Evolutionary conservation across 306 rosid genomes (phyloP).

Genomic region (Mucuna pruriens): DNA sequence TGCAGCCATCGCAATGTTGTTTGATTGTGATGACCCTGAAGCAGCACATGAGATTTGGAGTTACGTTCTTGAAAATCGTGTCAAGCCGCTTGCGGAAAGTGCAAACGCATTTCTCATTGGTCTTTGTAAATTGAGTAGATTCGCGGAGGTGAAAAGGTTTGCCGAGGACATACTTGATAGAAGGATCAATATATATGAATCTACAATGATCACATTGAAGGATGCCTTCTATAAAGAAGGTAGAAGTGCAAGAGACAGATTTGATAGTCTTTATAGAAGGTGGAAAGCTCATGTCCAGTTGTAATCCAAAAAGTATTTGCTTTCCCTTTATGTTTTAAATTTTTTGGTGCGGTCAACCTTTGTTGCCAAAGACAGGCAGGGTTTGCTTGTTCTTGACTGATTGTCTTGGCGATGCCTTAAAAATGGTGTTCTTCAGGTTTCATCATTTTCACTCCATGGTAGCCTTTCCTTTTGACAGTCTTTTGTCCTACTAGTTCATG

Average conservation of each 20-base stretch:
- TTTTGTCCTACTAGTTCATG: slow-evolving; percentile 24
- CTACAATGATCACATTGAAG: slow-evolving; percentile 63
- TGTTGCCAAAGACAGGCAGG: neutral
- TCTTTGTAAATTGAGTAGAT: slow-evolving; percentile 56
- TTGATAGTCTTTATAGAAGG: slow-evolving; percentile 58
- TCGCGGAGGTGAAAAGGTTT: slow-evolving; percentile 55
- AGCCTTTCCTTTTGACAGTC: slow-evolving; percentile 9
- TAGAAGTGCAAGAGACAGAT: slow-evolving; percentile 61
- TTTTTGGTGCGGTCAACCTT: neutral
- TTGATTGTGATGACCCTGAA: slow-evolving; percentile 70
- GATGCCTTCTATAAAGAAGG: slow-evolving; percentile 58
- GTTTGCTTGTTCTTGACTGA: slow-evolving; percentile 32
- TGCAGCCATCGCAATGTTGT: slow-evolving; percentile 64
- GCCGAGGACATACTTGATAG: slow-evolving; percentile 61
- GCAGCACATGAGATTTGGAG: slow-evolving; percentile 68
- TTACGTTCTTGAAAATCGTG: slow-evolving; percentile 56
- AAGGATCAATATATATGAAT: slow-evolving; percentile 53
- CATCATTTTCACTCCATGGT: slow-evolving; percentile 11
- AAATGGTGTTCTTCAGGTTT: neutral
- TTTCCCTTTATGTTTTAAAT: neutral
- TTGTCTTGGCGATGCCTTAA: slow-evolving; percentile 20
- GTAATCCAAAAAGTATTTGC: slow-evolving; percentile 22
- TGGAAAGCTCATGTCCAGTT: slow-evolving; percentile 49
- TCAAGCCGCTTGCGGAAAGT: slow-evolving; percentile 57
- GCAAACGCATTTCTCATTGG: slow-evolving; percentile 75